Evolutionary conservation across 768 basidiomycete genomes (phyloP), one percentile per base, ranked within the genome.

Genomic region (Polyporus arcularius): DNA sequence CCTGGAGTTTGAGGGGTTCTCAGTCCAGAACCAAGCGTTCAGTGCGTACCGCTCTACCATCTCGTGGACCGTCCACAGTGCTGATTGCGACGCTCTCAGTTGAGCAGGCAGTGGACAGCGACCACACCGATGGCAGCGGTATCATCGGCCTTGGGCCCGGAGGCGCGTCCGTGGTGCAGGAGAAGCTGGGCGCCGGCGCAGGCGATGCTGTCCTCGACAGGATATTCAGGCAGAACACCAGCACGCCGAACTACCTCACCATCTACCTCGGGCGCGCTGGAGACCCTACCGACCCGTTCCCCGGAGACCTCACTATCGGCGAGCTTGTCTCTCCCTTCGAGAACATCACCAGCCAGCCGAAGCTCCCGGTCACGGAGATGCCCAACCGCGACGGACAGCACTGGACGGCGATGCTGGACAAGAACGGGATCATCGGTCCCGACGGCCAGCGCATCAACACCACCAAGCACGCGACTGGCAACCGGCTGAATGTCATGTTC

Each of bases 401-500:
- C 63, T 75, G 74, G 73, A 69, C 72, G 53, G 64, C 67, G 38
- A 55, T 70, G 18, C 53, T 72, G 51, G 73, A 73, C 60, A 58
- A 50, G 61, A 65, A 74, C 55, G 71, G 70, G 46, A 71, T 74
- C 50, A 67, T 74, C 35, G 74, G 74, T 7, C 74, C 74, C 14
- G 74, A 75, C 48, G 72, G 73, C n/a, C 51, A 72, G 47, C 59
- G 62, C n/a, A 67, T 75, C 40, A 63, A 62, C 41, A 61, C 65
- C 21, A 71, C 77, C 38, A 75, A 76, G 5, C 72, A 82, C 53
- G 68, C 72, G 26, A 74, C 80, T 52, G 64, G 69, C 21, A 73
- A 74, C 15, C 57, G 65, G 43, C 59, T 71, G 16, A 65, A 65
- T 16, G 70, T 67, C 31, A 65, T 73, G 46, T 70, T 73, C 45